phyloP scores from a whole-genome alignment of 179 eudicot genomes.

The Sideroxylon spinosum region DNA sequence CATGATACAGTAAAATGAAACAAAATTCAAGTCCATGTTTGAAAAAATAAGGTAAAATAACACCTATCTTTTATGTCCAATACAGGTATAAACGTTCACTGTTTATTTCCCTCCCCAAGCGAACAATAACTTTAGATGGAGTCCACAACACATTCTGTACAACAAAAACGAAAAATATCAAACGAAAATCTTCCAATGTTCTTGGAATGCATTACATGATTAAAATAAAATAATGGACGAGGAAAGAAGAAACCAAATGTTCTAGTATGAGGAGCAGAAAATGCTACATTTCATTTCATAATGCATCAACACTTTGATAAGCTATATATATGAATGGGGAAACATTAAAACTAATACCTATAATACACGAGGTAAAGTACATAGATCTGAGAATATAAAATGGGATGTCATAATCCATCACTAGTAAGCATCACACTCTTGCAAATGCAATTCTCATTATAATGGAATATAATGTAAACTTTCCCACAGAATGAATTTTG shows the following conservation, averaged over 20 bases:
- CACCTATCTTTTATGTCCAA: slow-evolving; percentile 81
- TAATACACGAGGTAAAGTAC: neutral
- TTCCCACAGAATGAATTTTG: no score
- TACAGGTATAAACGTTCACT: slow-evolving; percentile 76
- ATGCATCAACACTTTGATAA: neutral
- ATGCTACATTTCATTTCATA: neutral
- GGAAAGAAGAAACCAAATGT: neutral
- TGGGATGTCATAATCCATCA: neutral
- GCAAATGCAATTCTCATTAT: neutral
- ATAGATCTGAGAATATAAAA: neutral
- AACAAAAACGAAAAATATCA: neutral
- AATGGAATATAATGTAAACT: no score
- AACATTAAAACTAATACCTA: neutral
- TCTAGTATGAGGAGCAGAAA: neutral
- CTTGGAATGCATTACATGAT: neutral
- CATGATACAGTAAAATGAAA: neutral
- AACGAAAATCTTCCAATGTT: neutral
- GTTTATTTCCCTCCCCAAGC: slow-evolving; percentile 86
- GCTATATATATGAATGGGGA: neutral
- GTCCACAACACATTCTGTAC: slow-evolving; percentile 76
- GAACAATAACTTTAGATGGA: slow-evolving; percentile 86
- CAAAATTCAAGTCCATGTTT: neutral
- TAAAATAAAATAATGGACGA: neutral
- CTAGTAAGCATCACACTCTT: neutral
- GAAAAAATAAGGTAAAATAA: no score